phyloP scores from a whole-genome alignment of 257 asterid species.

The Lavandula angustifolia region DNA sequence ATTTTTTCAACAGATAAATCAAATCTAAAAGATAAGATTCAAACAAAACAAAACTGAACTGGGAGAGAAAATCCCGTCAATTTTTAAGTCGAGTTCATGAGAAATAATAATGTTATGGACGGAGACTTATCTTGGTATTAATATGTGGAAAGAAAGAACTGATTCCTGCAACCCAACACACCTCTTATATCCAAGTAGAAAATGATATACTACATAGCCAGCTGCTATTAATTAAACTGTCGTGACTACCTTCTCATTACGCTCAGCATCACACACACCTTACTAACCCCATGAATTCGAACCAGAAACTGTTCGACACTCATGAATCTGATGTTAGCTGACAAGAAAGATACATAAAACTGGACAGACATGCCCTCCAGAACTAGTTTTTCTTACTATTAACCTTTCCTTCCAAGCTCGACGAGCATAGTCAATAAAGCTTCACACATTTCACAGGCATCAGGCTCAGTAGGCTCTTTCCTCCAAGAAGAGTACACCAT shows the following conservation, averaged over 20 bases:
- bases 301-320: not conserved
- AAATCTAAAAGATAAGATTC: no score
- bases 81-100: no score
- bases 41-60: no score
- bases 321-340: not conserved
- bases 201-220: not conserved
- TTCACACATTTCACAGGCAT: constrained; percentile 78
- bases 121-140: no score
- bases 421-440: constrained; percentile 78
- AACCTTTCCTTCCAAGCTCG: constrained; percentile 50
- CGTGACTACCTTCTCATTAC: not conserved
- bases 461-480: constrained; percentile 55
- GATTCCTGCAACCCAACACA: not conserved
- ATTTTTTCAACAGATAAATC: no score
- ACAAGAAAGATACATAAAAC: not conserved
- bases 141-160: no score
- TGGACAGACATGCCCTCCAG: not conserved
- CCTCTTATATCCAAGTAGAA: not conserved
- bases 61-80: no score
- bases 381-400: not conserved
- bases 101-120: no score
- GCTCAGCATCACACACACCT: not conserved
- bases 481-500: constrained; percentile 88
- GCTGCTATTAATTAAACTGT: not conserved
- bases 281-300: not conserved